Conservation (phyloP, 2,329 filamentous ascomycete species). For the Ophiosphaerella herpotricha region DNA sequence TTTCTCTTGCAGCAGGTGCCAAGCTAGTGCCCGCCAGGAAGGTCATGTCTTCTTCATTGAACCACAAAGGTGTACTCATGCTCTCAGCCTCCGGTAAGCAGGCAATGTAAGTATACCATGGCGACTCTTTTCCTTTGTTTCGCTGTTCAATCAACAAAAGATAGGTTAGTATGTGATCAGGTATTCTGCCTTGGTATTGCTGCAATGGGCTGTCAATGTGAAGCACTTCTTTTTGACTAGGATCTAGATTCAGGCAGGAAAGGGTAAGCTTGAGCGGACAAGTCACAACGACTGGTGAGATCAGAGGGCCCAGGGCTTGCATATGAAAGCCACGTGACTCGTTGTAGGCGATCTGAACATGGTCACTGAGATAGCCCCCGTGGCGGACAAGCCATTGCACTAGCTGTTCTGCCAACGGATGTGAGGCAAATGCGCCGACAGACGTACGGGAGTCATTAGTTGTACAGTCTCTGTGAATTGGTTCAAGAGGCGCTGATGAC, state of each 20-base stretch:
- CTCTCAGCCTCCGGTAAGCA: conserved; percentile 36
- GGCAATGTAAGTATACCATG: conserved; percentile 44
- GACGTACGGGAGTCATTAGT: conserved; percentile 4
- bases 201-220: conserved; percentile 30
- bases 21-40: conserved; percentile 45
- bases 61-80: conserved; percentile 47
- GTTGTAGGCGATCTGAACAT: conserved; percentile 35
- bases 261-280: conserved; percentile 42
- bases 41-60: conserved; percentile 38
- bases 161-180: conserved; percentile 40
- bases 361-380: conserved; percentile 36
- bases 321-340: conserved; percentile 37
- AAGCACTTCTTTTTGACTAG: conserved; percentile 28
- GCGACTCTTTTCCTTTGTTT: conserved; percentile 26
- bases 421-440: conserved; percentile 8
- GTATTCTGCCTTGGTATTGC: conserved; percentile 31
- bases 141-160: conserved; percentile 45
- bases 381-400: conserved; percentile 38
- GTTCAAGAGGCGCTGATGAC: conserved; percentile 11
- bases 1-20: conserved; percentile 27
- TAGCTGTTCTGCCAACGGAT: conserved; percentile 25
- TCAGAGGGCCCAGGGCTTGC: conserved; percentile 26
- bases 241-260: conserved; percentile 43
- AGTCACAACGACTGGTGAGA: conserved; percentile 27
- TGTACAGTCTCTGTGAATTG: background rate